phyloP scores from a whole-genome alignment of 2,329 filamentous ascomycete genomes.

The Metarhizium brunneum region DNA sequence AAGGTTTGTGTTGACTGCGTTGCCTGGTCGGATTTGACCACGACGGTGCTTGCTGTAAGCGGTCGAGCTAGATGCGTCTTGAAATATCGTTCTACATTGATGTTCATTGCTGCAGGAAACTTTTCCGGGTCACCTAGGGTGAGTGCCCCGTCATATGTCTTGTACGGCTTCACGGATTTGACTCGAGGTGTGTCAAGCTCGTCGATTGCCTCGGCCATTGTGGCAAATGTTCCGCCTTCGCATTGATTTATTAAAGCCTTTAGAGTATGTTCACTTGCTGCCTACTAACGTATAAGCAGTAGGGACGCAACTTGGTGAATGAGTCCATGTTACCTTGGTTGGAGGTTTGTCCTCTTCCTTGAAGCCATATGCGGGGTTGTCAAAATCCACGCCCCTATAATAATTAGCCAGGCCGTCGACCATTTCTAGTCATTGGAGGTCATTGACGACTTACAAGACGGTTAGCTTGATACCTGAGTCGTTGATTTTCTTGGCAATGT shows the following conservation, averaged over 20 bases:
- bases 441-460: slow-evolving; percentile 52
- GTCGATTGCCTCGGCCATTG: slow-evolving; percentile 73
- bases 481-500: slow-evolving; percentile 66
- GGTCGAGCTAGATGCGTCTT: slow-evolving; percentile 70
- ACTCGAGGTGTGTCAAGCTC: slow-evolving; percentile 69
- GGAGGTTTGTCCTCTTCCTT: slow-evolving; percentile 80
- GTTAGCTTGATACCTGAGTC: slow-evolving; percentile 68
- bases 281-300: slow-evolving; percentile 12
- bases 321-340: slow-evolving; percentile 47
- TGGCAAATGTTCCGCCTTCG: slow-evolving; percentile 64
- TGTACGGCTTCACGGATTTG: slow-evolving; percentile 66
- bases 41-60: slow-evolving; percentile 69
- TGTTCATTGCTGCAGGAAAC: slow-evolving; percentile 66
- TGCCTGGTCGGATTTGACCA: slow-evolving; percentile 42
- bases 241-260: slow-evolving; percentile 58
- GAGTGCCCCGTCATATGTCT: slow-evolving; percentile 69
- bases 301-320: too few species aligned
- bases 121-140: slow-evolving; percentile 69
- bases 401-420: neutral
- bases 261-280: slow-evolving; percentile 62
- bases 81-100: slow-evolving; percentile 86
- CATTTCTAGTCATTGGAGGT: too few species aligned
- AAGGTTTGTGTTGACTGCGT: slow-evolving; percentile 43
- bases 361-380: slow-evolving; percentile 79
- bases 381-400: slow-evolving; percentile 78